Base-by-base conservation (phyloP, 495 filamentous ascomycete genomes). In the Xylaria castorea region DNA sequence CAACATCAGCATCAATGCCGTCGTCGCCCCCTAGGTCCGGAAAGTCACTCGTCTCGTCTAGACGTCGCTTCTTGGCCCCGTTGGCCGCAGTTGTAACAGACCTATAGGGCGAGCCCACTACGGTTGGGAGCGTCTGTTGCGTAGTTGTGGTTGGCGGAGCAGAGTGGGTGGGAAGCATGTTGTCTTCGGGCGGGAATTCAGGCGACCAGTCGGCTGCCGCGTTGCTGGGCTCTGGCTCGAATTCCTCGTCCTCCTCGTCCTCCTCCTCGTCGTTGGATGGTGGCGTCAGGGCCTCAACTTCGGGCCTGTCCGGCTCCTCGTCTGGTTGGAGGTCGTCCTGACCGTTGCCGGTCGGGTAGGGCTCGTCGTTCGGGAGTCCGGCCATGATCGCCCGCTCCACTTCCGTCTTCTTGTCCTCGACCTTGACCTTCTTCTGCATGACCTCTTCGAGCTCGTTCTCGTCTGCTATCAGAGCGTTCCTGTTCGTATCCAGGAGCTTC, bases 311-410 rank as follows among this genome's bases (percentile, higher is more conserved):
- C 3, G 87, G 82, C 66, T 91, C 89, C 8, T 84, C 80, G 1
- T 80, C 80, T 30, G 82, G 78, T 55, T 79, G 82, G 20, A 75
- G 81, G 22, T 77, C 80, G 6, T 81, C 80, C 32, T 78, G 75
- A 12, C 76, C 81, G 36, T 68, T 75, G 30, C 77, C 71, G 1
- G 75, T 77, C 57, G 75, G 65, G 8, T 76, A 81, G n/a, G 78
- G 82, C 63, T 78, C 76, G n/a, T 81, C 80, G 12, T 77, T 76
- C 7, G 83, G 76, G 27, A 97, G 87, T 8, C 93, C 93, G 55
- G 91, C 87, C 86, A 98, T 91, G 70, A 98, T 98, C 38, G 88
- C 90, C 72, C 94, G 88, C 81, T 99, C 96, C 11, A 99, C 94
- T 7, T 95, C 92, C 48, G 88, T 88, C 78, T 95, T 96, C 79